Percentiles rank a stretch among this genome's conserved stretches.
phyloP scores from a whole-genome alignment of 805 yeast genomes.

The Starmera quercuum region DNA sequence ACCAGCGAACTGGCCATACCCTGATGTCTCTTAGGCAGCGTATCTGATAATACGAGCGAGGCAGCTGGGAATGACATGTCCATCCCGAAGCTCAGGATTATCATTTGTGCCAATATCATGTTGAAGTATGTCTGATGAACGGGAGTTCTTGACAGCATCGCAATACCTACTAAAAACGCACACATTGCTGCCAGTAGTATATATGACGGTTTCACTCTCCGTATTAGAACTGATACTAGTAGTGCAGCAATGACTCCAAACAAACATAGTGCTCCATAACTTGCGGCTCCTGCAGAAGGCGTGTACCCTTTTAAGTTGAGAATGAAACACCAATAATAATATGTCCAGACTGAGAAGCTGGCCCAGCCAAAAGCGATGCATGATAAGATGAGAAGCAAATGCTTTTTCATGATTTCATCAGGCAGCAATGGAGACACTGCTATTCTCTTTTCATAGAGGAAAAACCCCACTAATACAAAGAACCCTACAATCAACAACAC shows the following conservation, averaged over 20 bases:
- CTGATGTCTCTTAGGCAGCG: constrained; percentile 55
- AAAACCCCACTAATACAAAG: constrained; percentile 35
- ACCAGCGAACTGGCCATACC: constrained; percentile 76
- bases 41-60: constrained; percentile 51
- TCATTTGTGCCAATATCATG: constrained; percentile 45
- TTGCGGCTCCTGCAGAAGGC: constrained; percentile 38
- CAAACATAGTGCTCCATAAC: constrained; percentile 38
- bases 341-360: constrained; percentile 69
- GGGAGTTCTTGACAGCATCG: constrained; percentile 50
- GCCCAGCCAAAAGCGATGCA: constrained; percentile 67
- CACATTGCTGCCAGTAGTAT: constrained; percentile 42
- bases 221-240: constrained; percentile 39
- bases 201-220: constrained; percentile 39
- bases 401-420: constrained; percentile 32
- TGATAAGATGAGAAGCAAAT: constrained; percentile 39
- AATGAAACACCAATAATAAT: constrained; percentile 47
- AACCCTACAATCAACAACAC: constrained; percentile 46
- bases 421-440: constrained; percentile 48
- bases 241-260: constrained; percentile 52
- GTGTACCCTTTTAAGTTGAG: constrained; percentile 41
- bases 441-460: constrained; percentile 35
- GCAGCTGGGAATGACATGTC: constrained; percentile 74
- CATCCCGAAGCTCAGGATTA: constrained; percentile 65
- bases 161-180: constrained; percentile 47
- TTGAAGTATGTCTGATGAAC: constrained; percentile 53